Evolutionary conservation across 192 early-diverging fungal genomes (phyloP).

Genomic region (Piromyces sp.): DNA sequence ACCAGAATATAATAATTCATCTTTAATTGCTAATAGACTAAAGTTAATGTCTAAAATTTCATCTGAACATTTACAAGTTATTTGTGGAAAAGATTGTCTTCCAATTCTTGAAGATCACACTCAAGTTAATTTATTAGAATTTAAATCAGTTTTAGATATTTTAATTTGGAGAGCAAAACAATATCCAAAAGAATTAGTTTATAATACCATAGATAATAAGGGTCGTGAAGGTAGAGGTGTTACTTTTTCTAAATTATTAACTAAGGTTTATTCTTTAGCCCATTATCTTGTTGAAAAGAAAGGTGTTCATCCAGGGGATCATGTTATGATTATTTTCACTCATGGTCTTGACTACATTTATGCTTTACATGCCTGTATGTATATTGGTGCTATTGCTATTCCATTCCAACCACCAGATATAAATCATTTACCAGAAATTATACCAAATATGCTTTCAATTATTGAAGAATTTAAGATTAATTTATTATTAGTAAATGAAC

Average conservation of each 20-base stretch:
- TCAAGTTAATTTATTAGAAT: conserved; percentile 43
- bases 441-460: conserved; percentile 38
- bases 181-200: conserved; percentile 46
- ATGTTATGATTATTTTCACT: conserved; percentile 44
- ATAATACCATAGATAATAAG: conserved; percentile 30
- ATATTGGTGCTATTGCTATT: conserved; percentile 55
- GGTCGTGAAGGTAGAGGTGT: conserved; percentile 41
- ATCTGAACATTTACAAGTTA: conserved; percentile 6
- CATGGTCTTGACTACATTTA: conserved; percentile 52
- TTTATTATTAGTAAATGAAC: conserved; percentile 39
- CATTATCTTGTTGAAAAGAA: conserved; percentile 38
- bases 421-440: conserved; percentile 44
- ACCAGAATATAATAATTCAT: not conserved
- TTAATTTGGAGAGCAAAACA: conserved; percentile 52
- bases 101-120: conserved; percentile 54
- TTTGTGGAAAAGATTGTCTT: conserved; percentile 39
- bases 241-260: conserved; percentile 53
- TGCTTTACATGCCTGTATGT: conserved; percentile 60
- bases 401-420: conserved; percentile 51
- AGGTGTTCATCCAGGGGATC: conserved; percentile 29
- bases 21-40: not conserved
- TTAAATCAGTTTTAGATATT: conserved; percentile 50
- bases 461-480: conserved; percentile 38
- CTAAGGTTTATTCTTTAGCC: conserved; percentile 44
- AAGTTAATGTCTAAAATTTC: not conserved